Evolutionary conservation across 2,329 filamentous ascomycete genomes (phyloP).

Genomic region (Metarhizium sp.): DNA sequence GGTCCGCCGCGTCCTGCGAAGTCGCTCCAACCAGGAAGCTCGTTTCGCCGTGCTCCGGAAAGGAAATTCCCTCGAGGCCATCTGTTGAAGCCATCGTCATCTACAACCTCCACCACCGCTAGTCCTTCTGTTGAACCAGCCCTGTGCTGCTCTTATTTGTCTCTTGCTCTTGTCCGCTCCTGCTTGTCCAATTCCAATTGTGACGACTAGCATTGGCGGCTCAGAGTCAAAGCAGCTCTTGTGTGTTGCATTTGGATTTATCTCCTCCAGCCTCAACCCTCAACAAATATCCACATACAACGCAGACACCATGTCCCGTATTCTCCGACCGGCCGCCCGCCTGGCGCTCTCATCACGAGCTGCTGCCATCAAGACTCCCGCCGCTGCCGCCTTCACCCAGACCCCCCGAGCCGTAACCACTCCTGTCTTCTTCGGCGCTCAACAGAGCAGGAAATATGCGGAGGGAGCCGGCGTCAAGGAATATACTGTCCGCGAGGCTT

Average conservation of each 20-base stretch:
- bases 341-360: constrained; percentile 35
- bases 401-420: constrained; percentile 24
- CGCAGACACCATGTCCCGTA: constrained; percentile 35
- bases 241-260: not conserved
- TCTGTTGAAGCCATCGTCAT: constrained; percentile 7
- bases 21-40: constrained; percentile 9
- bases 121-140: not conserved
- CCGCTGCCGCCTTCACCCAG: constrained; percentile 21
- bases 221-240: constrained; percentile 6
- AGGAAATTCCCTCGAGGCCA: constrained; percentile 11
- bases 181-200: not conserved
- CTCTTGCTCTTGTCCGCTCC: not conserved
- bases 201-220: constrained; percentile 10
- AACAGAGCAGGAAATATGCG: constrained; percentile 46
- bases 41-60: constrained; percentile 11
- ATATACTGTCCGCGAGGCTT: constrained; percentile 91
- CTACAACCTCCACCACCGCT: not conserved
- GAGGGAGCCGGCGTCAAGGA: constrained; percentile 64
- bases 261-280: not conserved
- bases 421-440: constrained; percentile 28
- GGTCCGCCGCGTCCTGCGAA: constrained; percentile 1
- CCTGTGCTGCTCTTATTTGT: not conserved
- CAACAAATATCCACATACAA: constrained; percentile 4
- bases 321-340: constrained; percentile 41
- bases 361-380: constrained; percentile 22